A percentile compares a stretch with the other conserved stretches of the same genome.
These are phyloP conservation scores for Eragrostis tef DNA, from an alignment of 202 grass and related monocot genomes.

Conservation along the genomic window DNA sequence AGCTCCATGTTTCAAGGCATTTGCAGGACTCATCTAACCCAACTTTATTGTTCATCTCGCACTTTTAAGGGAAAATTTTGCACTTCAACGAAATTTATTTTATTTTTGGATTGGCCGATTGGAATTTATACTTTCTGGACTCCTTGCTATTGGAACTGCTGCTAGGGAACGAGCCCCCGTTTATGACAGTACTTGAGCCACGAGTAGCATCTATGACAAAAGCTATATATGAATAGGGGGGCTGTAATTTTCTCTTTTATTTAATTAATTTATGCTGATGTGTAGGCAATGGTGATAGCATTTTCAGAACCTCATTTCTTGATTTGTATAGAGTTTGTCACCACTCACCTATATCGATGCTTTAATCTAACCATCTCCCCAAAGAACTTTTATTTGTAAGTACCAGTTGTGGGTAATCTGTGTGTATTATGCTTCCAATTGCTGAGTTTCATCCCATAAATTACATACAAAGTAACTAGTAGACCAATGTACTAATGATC, in stretches of 20 bases:
- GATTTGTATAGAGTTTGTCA: neutral
- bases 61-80: neutral
- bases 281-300: neutral
- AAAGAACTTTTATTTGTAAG: neutral
- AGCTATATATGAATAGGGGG: neutral
- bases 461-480: conserved; percentile 19
- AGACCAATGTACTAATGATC: conserved; percentile 16
- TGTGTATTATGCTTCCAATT: neutral
- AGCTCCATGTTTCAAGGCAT: neutral
- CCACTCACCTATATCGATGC: neutral
- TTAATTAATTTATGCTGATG: conserved; percentile 8
- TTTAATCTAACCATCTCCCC: neutral
- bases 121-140: neutral
- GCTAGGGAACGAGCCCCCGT: neutral
- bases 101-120: neutral
- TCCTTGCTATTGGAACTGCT: neutral
- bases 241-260: neutral
- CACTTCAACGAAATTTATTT: neutral
- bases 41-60: neutral
- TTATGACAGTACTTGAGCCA: neutral
- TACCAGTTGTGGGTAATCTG: conserved; percentile 2
- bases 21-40: neutral
- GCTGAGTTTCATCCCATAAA: conserved; percentile 6
- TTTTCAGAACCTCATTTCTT: conserved; percentile 8
- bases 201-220: neutral